phyloP scores from a whole-genome alignment of 805 yeast genomes.

The Scheffersomyces coipomensis region DNA sequence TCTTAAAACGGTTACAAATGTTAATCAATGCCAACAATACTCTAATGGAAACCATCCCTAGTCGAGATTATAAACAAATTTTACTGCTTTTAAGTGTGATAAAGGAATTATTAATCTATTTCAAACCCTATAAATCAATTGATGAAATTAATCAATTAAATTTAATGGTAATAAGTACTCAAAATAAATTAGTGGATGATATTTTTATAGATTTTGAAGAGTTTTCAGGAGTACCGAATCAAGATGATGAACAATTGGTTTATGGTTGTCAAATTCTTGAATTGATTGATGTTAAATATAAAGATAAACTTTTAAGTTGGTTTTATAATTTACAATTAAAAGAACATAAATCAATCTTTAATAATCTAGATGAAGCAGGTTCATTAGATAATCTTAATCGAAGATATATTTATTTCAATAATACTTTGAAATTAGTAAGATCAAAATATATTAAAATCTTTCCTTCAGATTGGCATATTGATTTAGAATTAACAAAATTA shows the following conservation, averaged over 20 bases:
- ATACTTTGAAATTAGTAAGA: slow-evolving; percentile 60
- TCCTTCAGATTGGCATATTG: slow-evolving; percentile 72
- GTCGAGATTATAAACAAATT: slow-evolving; percentile 54
- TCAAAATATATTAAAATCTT: slow-evolving; percentile 53
- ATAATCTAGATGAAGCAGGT: slow-evolving; percentile 87
- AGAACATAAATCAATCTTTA: slow-evolving; percentile 76
- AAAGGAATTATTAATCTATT: slow-evolving; percentile 66
- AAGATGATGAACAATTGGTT: slow-evolving; percentile 28
- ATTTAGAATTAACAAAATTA: slow-evolving; percentile 52
- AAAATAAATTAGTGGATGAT: slow-evolving; percentile 62
- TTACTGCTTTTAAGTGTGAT: slow-evolving; percentile 66
- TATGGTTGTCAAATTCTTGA: slow-evolving; percentile 78
- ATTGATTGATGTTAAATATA: slow-evolving; percentile 53
- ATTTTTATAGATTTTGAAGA: slow-evolving; percentile 72
- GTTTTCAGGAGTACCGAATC: slow-evolving; percentile 25
- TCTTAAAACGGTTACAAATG: slow-evolving; percentile 84
- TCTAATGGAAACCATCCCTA: slow-evolving; percentile 46
- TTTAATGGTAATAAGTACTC: slow-evolving; percentile 56
- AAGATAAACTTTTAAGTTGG: slow-evolving; percentile 66
- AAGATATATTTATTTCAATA: slow-evolving; percentile 78
- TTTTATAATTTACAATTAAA: slow-evolving; percentile 65
- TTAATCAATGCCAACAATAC: slow-evolving; percentile 70
- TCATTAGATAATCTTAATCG: slow-evolving; percentile 82
- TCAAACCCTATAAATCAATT: slow-evolving; percentile 78
- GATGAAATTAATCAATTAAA: slow-evolving; percentile 72